Conservation (phyloP, 257 asterid species). For the Primulina eburnea region DNA sequence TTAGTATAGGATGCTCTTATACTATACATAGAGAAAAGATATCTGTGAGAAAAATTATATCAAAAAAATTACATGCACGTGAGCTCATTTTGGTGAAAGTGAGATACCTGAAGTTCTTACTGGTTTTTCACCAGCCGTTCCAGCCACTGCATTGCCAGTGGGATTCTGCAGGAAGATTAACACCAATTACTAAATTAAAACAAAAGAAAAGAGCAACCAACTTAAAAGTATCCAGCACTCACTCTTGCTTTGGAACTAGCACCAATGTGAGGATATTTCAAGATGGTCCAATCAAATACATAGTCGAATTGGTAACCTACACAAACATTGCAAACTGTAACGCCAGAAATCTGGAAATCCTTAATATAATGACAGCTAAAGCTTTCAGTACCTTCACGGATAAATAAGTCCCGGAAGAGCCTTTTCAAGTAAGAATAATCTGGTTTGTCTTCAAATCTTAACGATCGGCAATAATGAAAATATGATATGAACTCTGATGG, state of each 20-base stretch:
- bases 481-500: conserved; percentile 57
- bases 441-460: conserved; percentile 45
- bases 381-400: conserved; percentile 46
- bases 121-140: conserved; percentile 48
- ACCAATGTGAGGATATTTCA: conserved; percentile 56
- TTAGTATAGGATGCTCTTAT: too few species aligned
- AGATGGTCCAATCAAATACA: conserved; percentile 55
- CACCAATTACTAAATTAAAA: not conserved
- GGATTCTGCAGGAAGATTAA: conserved; percentile 32
- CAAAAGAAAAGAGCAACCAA: not conserved
- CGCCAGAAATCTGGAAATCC: not conserved
- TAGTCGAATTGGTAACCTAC: conserved; percentile 59
- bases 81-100: not conserved
- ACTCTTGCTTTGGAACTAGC: conserved; percentile 51
- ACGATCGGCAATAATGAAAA: conserved; percentile 54
- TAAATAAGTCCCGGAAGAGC: conserved; percentile 55
- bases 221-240: conserved; percentile 14
- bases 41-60: not conserved
- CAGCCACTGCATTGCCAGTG: conserved; percentile 40
- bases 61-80: not conserved
- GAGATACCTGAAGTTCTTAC: conserved; percentile 44
- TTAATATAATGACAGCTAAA: not conserved
- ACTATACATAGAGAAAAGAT: too few species aligned
- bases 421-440: conserved; percentile 54
- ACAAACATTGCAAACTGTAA: not conserved